Base-by-base conservation (phyloP, 257 asterid species). In the Ilex aquifolium region DNA sequence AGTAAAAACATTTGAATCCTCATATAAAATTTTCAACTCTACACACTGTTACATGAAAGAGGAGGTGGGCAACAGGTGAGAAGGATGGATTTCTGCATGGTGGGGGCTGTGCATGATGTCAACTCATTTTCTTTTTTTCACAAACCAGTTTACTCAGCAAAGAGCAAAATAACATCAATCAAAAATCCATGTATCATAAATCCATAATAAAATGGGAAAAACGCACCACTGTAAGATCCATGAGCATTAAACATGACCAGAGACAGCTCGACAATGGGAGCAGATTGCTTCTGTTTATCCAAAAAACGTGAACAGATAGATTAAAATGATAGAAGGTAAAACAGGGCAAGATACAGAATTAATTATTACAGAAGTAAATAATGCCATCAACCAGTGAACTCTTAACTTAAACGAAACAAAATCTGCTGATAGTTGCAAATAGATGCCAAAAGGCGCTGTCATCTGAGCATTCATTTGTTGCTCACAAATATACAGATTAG, bases 191-290 rank as follows among this genome's bases (percentile, higher is more conserved):
- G 49, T 7, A 3, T 27, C 10, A 49, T 49, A 12, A 12, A 49
- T 49, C 6, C 6, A 62, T 44, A 39, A n/a, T 59, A 52, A 49
- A 62, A 73, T 62, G 16, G 60, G 57, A 36, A 67, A 17, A 48
- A 79, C 95, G 31, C 69, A 89, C 96, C 82, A 76, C 88, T 78
- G 59, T 77, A 78, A 64, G 84, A 69, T 61, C 89, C 95, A 66
- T 79, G 94, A 44, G 80, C 69, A 64, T 82, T 72, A 79, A 86
- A 89, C 87, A 78, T 72, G 65, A 89, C 87, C 75, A 90, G 74
- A 32, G 87, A 73, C 44, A 90, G 69, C 76, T 76, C 88, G 59
- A 69, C 79, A 61, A 65, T 76, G 46, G 80, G 32, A 67, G 80
- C 63, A 32, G 88, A 70, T 64, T 74, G 80, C 76, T 85, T 87